A percentile compares a stretch with the other conserved stretches of the same genome.
These are phyloP conservation scores for Pseudogymnoascus sp. DNA, from an alignment of 2,329 filamentous ascomycete species.

Conservation along the genomic window DNA sequence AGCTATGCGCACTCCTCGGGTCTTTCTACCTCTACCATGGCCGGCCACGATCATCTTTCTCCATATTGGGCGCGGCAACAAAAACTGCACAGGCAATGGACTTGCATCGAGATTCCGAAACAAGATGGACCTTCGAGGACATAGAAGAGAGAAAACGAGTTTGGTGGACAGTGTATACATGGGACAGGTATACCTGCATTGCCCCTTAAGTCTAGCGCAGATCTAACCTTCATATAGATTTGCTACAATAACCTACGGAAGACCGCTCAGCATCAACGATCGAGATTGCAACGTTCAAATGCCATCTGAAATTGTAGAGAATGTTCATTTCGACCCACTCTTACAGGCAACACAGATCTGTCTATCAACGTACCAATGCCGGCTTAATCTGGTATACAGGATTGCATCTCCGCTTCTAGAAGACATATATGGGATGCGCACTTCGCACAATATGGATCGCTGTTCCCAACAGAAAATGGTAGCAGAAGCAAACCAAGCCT, in stretches of 20 bases:
- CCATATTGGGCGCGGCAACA: constrained; percentile 14
- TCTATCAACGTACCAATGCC: constrained; percentile 18
- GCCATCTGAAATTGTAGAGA: constrained; percentile 28
- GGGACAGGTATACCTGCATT: constrained; percentile 14
- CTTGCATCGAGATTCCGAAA: constrained; percentile 13
- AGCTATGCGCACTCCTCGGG: constrained; percentile 33
- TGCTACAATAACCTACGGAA: constrained; percentile 31
- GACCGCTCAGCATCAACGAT: constrained; percentile 34
- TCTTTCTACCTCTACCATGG: constrained; percentile 36
- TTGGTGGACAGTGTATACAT: constrained; percentile 17
- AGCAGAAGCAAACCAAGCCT: constrained; percentile 16
- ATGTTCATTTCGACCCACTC: background rate
- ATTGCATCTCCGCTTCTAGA: constrained; percentile 27
- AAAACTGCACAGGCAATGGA: constrained; percentile 15
- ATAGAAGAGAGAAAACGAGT: constrained; percentile 13
- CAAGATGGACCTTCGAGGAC: constrained; percentile 11
- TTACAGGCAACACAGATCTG: background rate
- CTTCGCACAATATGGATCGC: constrained; percentile 10
- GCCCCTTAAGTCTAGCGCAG: background rate
- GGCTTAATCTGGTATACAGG: constrained; percentile 25
- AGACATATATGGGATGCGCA: constrained; percentile 22
- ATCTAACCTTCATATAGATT: constrained; percentile 21
- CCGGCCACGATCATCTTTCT: constrained; percentile 31
- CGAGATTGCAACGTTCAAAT: constrained; percentile 31
- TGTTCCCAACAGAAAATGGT: constrained; percentile 17